These are phyloP conservation scores for Candida montana DNA, from an alignment of 805 yeast species.

Conservation along the genomic window DNA sequence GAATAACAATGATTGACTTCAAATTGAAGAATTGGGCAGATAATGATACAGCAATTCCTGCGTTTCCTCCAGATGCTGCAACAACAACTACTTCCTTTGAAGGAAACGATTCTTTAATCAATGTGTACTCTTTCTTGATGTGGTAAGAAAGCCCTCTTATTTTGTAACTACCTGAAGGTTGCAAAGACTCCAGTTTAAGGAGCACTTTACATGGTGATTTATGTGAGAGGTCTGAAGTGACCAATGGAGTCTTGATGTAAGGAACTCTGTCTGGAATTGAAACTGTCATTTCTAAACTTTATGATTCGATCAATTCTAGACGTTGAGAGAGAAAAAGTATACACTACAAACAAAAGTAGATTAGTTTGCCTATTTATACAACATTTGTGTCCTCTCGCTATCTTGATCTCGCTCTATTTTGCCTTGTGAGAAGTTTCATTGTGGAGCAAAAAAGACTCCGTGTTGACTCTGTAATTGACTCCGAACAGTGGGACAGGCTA, in stretches of 20 bases:
- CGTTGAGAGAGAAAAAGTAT: too few relatives aligned
- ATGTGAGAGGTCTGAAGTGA: slow-evolving; percentile 28
- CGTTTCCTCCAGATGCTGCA: slow-evolving; percentile 54
- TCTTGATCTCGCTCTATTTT: neutral
- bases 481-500: too few relatives aligned
- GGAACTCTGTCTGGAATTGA: slow-evolving; percentile 8
- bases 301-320: too few relatives aligned
- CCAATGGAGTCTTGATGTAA: slow-evolving; percentile 32
- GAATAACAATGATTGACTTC: slow-evolving; percentile 54
- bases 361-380: too few relatives aligned
- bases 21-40: slow-evolving; percentile 35
- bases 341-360: too few relatives aligned
- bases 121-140: slow-evolving; percentile 30
- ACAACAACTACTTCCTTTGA: slow-evolving; percentile 34
- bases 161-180: slow-evolving; percentile 56
- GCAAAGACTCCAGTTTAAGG: slow-evolving; percentile 46
- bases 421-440: neutral
- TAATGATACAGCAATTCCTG: slow-evolving; percentile 50
- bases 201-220: slow-evolving; percentile 33
- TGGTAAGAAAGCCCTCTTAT: slow-evolving; percentile 50
- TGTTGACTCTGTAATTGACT: neutral
- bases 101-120: slow-evolving; percentile 20
- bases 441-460: neutral
- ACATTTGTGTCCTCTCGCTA: too few relatives aligned
- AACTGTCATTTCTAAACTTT: slow-evolving; percentile 10